Evolutionary conservation across 2,329 filamentous ascomycete genomes (phyloP).

Genomic region (Beauveria sp.): DNA sequence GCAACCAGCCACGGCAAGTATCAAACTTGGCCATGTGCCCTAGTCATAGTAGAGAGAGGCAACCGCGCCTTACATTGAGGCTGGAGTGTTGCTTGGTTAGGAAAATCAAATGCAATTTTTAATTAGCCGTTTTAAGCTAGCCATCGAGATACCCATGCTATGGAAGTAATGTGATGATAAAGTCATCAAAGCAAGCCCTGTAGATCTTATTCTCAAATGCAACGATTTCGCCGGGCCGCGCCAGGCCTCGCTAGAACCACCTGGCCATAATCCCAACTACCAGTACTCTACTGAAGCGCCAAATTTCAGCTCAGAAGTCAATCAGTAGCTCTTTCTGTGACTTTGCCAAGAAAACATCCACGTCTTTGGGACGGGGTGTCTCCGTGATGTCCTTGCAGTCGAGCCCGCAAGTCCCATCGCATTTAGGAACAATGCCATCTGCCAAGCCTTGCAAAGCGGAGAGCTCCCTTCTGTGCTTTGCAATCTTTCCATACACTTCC

Average conservation of each 20-base stretch:
- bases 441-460: neutral
- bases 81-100: neutral
- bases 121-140: neutral
- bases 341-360: neutral
- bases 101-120: neutral
- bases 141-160: neutral
- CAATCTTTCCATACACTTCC: neutral
- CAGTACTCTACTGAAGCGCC: neutral
- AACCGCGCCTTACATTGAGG: no score
- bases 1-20: no score
- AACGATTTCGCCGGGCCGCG: neutral
- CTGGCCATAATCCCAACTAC: no score
- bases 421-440: neutral
- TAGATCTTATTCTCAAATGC: neutral
- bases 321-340: neutral
- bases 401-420: neutral
- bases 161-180: neutral
- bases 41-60: no score
- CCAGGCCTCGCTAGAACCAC: no score
- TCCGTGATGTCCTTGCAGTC: constrained; percentile 1
- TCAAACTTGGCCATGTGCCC: no score
- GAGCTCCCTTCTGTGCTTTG: neutral
- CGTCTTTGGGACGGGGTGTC: neutral
- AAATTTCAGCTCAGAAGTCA: neutral
- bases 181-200: neutral